A percentile compares a stretch with the other conserved stretches of the same genome.
Evolutionary conservation across 2,329 filamentous ascomycete species (phyloP).

Genomic region (Akanthomyces uredinophilus): DNA sequence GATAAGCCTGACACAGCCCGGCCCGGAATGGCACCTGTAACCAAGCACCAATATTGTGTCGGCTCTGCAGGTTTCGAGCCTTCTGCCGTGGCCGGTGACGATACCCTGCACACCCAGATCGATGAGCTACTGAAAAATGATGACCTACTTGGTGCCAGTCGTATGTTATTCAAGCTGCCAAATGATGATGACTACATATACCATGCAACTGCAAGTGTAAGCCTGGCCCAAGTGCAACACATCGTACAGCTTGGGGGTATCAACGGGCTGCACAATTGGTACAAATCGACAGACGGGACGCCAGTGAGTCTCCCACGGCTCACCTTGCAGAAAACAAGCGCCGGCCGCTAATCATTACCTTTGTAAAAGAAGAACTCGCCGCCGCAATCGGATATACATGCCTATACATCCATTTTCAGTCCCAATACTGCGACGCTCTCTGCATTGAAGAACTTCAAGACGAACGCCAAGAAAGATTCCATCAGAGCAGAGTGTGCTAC

Average conservation of each 20-base stretch:
- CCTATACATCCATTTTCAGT: conserved; percentile 63
- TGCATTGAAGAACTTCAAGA: conserved; percentile 55
- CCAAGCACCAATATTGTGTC: conserved; percentile 36
- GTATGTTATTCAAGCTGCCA: conserved; percentile 39
- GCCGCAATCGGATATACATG: conserved; percentile 52
- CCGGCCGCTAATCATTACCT: background rate
- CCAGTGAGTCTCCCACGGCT: conserved; percentile 24
- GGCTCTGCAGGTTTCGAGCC: conserved; percentile 42
- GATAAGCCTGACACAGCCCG: background rate
- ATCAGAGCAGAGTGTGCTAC: conserved; percentile 51
- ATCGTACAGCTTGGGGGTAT: conserved; percentile 37
- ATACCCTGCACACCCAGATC: conserved; percentile 32
- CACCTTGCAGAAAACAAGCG: background rate
- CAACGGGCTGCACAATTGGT: conserved; percentile 47
- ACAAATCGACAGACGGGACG: conserved; percentile 33
- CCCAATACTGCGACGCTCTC: conserved; percentile 54
- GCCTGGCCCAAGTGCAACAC: conserved; percentile 44
- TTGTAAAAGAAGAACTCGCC: conserved; percentile 40
- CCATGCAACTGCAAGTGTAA: conserved; percentile 46
- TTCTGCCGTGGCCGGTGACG: conserved; percentile 34
- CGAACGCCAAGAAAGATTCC: conserved; percentile 61
- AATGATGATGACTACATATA: conserved; percentile 44
- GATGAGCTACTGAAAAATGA: conserved; percentile 31
- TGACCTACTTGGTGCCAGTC: conserved; percentile 41
- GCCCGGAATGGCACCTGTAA: conserved; percentile 23